Conservation (phyloP, 2,329 filamentous ascomycete species). For the Diplodia seriata region DNA sequence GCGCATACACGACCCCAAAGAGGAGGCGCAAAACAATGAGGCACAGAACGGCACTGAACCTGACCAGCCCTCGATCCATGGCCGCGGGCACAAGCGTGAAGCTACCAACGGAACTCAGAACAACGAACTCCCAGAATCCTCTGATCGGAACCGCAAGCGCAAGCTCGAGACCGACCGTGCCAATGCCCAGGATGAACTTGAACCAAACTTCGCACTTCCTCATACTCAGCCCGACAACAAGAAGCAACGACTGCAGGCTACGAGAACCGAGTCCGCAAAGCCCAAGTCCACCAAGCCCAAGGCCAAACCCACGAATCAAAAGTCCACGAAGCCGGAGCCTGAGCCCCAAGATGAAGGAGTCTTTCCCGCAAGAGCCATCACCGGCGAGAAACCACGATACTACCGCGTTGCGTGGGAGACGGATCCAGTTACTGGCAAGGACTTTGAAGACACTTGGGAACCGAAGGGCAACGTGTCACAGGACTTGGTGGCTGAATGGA, state of each 20-base stretch:
- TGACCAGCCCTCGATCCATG: no score
- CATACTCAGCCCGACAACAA: not conserved
- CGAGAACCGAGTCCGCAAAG: not conserved
- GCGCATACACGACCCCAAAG: no score
- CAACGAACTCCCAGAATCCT: no score
- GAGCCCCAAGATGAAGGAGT: not conserved
- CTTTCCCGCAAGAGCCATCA: not conserved
- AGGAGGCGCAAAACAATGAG: no score
- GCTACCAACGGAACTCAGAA: no score
- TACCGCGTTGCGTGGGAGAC: conserved; percentile 1
- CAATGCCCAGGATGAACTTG: not conserved
- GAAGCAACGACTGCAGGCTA: not conserved
- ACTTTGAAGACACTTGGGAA: not conserved
- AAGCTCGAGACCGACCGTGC: not conserved
- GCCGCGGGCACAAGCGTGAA: no score
- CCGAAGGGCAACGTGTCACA: not conserved
- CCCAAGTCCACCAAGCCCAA: not conserved
- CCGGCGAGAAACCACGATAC: not conserved
- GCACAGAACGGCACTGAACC: no score
- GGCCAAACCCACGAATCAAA: no score
- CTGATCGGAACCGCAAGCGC: not conserved
- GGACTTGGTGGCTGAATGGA: not conserved
- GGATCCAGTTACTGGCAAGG: not conserved
- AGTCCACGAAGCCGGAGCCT: not conserved
- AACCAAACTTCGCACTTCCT: not conserved